Evolutionary conservation across 805 yeast genomes (phyloP).

Genomic region (Candida palmyrensis): DNA sequence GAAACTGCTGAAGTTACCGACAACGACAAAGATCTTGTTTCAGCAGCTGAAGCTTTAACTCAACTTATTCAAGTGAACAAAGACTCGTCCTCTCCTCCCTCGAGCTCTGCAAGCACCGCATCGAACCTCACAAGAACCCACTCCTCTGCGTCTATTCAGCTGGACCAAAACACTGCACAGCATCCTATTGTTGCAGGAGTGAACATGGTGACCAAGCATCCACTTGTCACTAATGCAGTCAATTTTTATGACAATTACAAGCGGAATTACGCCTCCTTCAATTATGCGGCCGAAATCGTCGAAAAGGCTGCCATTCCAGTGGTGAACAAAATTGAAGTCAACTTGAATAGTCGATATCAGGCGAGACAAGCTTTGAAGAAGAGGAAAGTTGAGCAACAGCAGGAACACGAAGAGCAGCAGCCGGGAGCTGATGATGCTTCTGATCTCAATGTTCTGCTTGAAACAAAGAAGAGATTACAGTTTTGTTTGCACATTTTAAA

Average conservation of each 20-base stretch:
- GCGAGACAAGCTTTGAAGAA: conserved; percentile 11
- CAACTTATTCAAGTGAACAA: conserved; percentile 18
- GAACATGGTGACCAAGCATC: conserved; percentile 33
- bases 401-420: background rate
- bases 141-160: conserved; percentile 1
- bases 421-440: conserved; percentile 24
- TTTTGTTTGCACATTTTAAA: conserved; percentile 76
- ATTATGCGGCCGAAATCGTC: conserved; percentile 57
- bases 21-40: conserved; percentile 26
- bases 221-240: conserved; percentile 44
- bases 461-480: conserved; percentile 68
- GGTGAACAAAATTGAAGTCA: conserved; percentile 44
- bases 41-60: conserved; percentile 40
- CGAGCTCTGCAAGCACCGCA: background rate
- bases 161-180: conserved; percentile 8
- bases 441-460: conserved; percentile 44
- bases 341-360: conserved; percentile 36
- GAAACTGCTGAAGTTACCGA: too few species aligned
- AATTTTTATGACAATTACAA: conserved; percentile 43
- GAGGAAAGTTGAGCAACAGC: background rate
- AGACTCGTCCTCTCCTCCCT: conserved; percentile 2
- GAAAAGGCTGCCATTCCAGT: conserved; percentile 53
- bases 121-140: background rate
- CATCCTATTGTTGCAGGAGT: conserved; percentile 39
- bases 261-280: conserved; percentile 43